phyloP scores from a whole-genome alignment of 495 filamentous ascomycete species.

The Annulohypoxylon bovei region DNA sequence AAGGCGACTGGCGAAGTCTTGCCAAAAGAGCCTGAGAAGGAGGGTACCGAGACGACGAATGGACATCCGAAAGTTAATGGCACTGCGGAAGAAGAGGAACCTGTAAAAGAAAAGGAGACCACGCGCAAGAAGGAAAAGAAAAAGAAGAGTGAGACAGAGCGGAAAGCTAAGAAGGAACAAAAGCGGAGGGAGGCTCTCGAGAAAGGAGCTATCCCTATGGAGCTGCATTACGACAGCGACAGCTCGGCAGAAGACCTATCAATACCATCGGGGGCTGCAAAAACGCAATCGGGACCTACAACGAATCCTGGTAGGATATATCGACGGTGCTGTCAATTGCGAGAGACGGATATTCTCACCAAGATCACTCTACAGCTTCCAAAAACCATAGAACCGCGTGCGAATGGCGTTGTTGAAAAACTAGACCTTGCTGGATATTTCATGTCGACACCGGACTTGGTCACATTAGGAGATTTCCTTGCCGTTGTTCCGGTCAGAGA shows the following conservation, averaged over 20 bases:
- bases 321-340: constrained; percentile 89
- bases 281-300: constrained; percentile 75
- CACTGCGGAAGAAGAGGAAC: constrained; percentile 39
- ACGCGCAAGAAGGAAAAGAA: constrained; percentile 88
- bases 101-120: constrained; percentile 57
- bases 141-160: constrained; percentile 86
- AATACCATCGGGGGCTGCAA: constrained; percentile 50
- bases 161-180: constrained; percentile 86
- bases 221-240: constrained; percentile 71
- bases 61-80: constrained; percentile 45
- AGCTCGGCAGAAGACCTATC: constrained; percentile 51
- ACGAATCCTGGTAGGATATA: constrained; percentile 95
- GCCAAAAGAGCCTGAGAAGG: constrained; percentile 47
- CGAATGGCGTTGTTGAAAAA: constrained; percentile 76
- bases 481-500: constrained; percentile 91
- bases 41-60: constrained; percentile 34
- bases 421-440: constrained; percentile 86
- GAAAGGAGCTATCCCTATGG: constrained; percentile 82
- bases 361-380: constrained; percentile 87
- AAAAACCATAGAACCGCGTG: constrained; percentile 68
- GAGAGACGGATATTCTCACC: constrained; percentile 89
- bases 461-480: constrained; percentile 91
- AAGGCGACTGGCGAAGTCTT: constrained; percentile 56
- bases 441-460: constrained; percentile 81
- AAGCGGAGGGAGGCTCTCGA: constrained; percentile 80